Evolutionary conservation across 176 grass and related monocot genomes (phyloP).

Genomic region (Carex scoparia): DNA sequence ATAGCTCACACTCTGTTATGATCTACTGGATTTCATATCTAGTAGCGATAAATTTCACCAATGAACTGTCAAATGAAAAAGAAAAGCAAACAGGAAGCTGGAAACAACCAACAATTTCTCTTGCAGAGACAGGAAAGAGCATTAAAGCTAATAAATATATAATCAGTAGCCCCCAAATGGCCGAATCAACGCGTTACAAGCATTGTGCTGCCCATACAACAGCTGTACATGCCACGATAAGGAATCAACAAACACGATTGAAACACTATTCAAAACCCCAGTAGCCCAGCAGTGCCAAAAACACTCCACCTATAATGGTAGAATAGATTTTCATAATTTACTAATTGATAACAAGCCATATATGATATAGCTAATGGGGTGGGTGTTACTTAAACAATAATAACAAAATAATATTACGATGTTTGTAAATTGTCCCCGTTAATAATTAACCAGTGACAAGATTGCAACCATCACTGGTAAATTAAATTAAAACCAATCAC

Average conservation of each 20-base stretch:
- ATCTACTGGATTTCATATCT: background rate
- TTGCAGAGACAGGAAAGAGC: background rate
- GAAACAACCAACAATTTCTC: background rate
- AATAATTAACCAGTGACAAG: background rate
- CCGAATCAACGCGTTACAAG: background rate
- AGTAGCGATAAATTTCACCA: background rate
- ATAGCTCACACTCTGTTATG: background rate
- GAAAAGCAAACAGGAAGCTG: background rate
- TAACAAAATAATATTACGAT: background rate
- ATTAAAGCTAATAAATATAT: background rate
- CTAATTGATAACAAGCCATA: background rate
- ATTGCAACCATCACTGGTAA: background rate
- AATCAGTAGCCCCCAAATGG: background rate
- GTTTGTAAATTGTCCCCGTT: background rate
- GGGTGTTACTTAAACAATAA: background rate
- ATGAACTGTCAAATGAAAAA: constrained; percentile 1
- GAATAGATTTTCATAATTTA: background rate
- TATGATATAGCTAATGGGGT: too few relatives aligned
- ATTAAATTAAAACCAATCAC: background rate
- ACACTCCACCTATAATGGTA: background rate
- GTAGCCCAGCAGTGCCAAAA: background rate
- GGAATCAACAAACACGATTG: background rate
- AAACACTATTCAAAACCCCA: background rate
- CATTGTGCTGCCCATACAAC: background rate
- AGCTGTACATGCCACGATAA: background rate